Evolutionary conservation across 257 asterid species (phyloP).

Genomic region (Solanum chilense): DNA sequence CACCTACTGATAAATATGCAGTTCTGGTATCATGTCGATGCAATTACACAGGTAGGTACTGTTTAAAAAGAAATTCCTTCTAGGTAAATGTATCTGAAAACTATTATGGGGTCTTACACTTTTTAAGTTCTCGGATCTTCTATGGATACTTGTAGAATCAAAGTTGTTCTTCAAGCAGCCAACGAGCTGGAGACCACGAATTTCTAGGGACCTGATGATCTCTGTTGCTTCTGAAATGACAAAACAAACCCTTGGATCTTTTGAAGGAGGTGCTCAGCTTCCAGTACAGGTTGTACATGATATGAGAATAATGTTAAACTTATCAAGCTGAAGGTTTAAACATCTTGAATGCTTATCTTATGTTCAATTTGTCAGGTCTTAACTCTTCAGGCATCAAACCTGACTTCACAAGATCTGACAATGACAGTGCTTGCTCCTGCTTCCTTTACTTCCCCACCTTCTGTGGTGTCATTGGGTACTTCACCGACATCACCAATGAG

Average conservation of each 20-base stretch:
- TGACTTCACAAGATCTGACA: conserved; percentile 80
- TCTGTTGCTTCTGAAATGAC: conserved; percentile 96
- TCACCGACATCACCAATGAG: conserved; percentile 51
- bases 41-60: conserved; percentile 74
- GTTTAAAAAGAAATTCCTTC: not conserved
- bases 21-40: conserved; percentile 94
- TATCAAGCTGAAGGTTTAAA: conserved; percentile 3
- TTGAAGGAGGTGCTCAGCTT: conserved; percentile 54
- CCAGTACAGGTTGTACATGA: conserved; percentile 68
- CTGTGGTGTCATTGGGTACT: conserved; percentile 70
- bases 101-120: not conserved
- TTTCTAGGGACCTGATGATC: conserved; percentile 85
- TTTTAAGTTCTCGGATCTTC: not conserved
- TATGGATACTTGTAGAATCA: conserved; percentile 53
- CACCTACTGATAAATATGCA: conserved; percentile 60
- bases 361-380: conserved; percentile 59
- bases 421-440: conserved; percentile 95
- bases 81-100: not conserved
- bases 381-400: conserved; percentile 92
- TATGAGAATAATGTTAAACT: conserved; percentile 5
- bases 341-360: conserved; percentile 5
- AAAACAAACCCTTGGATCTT: conserved; percentile 55
- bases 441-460: conserved; percentile 87
- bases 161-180: conserved; percentile 86
- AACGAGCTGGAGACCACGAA: conserved; percentile 85